phyloP scores from a whole-genome alignment of 1,284 basidiomycete species.

The Xerocomus cyaneibrunnescens region DNA sequence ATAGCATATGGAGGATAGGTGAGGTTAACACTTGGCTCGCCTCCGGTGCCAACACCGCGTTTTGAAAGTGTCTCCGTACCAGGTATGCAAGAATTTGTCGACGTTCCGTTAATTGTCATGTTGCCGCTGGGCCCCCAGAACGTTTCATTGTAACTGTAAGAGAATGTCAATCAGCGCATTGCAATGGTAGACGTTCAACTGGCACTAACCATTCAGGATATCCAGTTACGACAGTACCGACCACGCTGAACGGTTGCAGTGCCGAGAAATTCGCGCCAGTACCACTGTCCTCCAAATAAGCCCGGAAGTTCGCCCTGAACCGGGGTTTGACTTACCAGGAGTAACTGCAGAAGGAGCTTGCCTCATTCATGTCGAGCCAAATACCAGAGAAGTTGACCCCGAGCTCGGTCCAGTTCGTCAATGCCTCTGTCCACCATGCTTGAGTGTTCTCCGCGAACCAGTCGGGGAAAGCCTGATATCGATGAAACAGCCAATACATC shows the following conservation, averaged over 20 bases:
- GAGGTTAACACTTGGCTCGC: slow-evolving; percentile 47
- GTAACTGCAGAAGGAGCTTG: slow-evolving; percentile 60
- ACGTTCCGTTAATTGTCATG: slow-evolving; percentile 65
- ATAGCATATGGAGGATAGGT: slow-evolving; percentile 67
- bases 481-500: not conserved
- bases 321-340: slow-evolving; percentile 50
- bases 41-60: slow-evolving; percentile 41
- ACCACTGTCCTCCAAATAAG: slow-evolving; percentile 40
- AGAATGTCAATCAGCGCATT: slow-evolving; percentile 1
- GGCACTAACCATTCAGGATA: slow-evolving; percentile 61
- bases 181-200: not conserved
- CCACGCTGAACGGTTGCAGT: slow-evolving; percentile 38
- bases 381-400: slow-evolving; percentile 66
- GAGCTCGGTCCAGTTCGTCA: slow-evolving; percentile 57
- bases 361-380: slow-evolving; percentile 79
- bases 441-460: slow-evolving; percentile 64
- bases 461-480: slow-evolving; percentile 56
- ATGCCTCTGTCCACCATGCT: slow-evolving; percentile 57
- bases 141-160: slow-evolving; percentile 58
- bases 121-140: slow-evolving; percentile 71
- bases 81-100: slow-evolving; percentile 46
- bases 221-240: slow-evolving; percentile 47
- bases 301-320: not conserved
- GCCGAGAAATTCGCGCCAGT: slow-evolving; percentile 50
- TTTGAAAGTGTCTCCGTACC: slow-evolving; percentile 11